Evolutionary conservation across 306 rosid genomes (phyloP).

Genomic region (Sesbania bispinosa): DNA sequence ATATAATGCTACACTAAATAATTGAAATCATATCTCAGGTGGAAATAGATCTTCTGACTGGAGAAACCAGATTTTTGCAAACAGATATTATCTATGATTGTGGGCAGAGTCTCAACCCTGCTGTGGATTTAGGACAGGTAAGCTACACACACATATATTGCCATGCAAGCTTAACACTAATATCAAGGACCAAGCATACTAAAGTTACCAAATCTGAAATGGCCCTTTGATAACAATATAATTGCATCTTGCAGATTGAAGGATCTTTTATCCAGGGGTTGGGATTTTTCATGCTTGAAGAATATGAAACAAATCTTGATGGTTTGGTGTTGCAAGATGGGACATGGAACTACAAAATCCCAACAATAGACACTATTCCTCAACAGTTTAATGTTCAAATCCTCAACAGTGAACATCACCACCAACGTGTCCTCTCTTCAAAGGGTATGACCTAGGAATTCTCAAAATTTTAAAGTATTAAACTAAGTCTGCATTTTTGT

Average conservation of each 20-base stretch:
- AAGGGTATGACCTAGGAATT: slow-evolving; percentile 51
- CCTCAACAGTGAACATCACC: slow-evolving; percentile 63
- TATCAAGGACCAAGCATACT: neutral
- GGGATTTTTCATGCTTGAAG: slow-evolving; percentile 88
- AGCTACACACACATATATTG: neutral
- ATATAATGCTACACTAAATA: slow-evolving; percentile 11
- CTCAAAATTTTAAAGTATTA: neutral
- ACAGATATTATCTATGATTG: slow-evolving; percentile 82
- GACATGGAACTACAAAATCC: slow-evolving; percentile 89
- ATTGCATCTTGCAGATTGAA: slow-evolving; percentile 63
- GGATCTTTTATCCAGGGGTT: slow-evolving; percentile 88
- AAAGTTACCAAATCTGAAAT: neutral
- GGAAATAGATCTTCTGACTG: slow-evolving; percentile 78
- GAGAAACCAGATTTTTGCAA: slow-evolving; percentile 65
- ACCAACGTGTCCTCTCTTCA: slow-evolving; percentile 69
- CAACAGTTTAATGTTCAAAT: slow-evolving; percentile 69
- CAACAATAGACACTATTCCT: slow-evolving; percentile 84
- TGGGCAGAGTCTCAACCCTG: slow-evolving; percentile 94
- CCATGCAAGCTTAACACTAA: neutral
- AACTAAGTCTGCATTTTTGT: neutral
- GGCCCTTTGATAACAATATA: neutral
- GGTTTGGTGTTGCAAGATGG: slow-evolving; percentile 64
- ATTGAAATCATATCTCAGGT: slow-evolving; percentile 53
- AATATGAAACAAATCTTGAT: slow-evolving; percentile 54
- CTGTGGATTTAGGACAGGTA: slow-evolving; percentile 95